A percentile compares a stretch with the other conserved stretches of the same genome.
Conservation (phyloP, 2,329 filamentous ascomycete species). For the Trichoderma sp. region DNA sequence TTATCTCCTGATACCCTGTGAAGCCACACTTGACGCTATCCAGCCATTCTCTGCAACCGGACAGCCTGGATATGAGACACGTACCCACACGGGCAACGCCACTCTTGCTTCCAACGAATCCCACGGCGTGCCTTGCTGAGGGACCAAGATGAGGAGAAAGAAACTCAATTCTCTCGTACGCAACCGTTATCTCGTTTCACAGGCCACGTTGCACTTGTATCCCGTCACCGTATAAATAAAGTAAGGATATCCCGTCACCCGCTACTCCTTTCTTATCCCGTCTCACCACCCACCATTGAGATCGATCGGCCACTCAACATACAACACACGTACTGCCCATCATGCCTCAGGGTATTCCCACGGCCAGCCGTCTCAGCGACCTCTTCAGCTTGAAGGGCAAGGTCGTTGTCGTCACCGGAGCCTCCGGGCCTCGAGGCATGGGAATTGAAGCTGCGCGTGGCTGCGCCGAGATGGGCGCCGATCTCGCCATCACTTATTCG, state of each 20-base stretch:
- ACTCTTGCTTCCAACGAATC: background rate
- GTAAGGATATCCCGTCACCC: slow-evolving; percentile 1
- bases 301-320: background rate
- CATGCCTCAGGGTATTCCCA: slow-evolving; percentile 57
- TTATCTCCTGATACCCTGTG: background rate
- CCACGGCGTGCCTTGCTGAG: background rate
- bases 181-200: background rate
- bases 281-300: background rate
- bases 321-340: slow-evolving; percentile 15
- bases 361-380: slow-evolving; percentile 56
- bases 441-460: slow-evolving; percentile 67
- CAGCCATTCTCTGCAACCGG: slow-evolving; percentile 1
- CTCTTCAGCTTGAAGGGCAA: slow-evolving; percentile 72
- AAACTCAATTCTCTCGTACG: background rate
- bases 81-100: slow-evolving; percentile 12
- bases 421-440: slow-evolving; percentile 67
- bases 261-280: background rate
- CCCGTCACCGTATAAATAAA: background rate
- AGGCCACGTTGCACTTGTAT: background rate
- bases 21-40: background rate
- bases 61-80: background rate
- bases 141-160: background rate
- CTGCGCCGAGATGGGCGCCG: slow-evolving; percentile 67
- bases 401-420: slow-evolving; percentile 68
- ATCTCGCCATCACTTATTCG: slow-evolving; percentile 69